Base-by-base conservation (phyloP, 108 stramenopile species). In the Chaetoceros muelleri region DNA sequence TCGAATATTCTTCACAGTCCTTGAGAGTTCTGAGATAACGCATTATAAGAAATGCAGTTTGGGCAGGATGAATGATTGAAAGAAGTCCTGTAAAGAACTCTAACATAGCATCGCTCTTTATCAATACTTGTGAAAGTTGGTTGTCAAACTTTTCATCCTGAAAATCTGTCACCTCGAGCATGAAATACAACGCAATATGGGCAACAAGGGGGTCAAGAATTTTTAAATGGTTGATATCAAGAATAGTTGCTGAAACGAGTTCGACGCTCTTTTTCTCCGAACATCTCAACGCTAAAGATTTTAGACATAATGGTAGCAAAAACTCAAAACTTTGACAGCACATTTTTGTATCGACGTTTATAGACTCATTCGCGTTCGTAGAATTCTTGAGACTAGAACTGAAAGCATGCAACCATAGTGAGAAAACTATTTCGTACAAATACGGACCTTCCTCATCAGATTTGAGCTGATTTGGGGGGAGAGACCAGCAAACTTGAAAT, bases 51-150 rank as follows among this genome's bases (percentile, higher is more conserved):
- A 69, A 49, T 34, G 60, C 46, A 55, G 70, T 57, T 31, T 93
- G 90, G 13, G 80, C 76, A 13, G 90, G 82, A 58, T 93, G 90
- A 0, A 93, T 18, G 30, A 87, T 51, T 29, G 87, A 46, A 56
- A 71, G 65, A 16, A 87, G 62, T 20, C 90, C 86, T 44, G 75
- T 58, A 19, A 88, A 30, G 55, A 88, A 93, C 28, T 93, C 90
- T 47, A 84, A 26, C 1, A 79, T 62, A 28, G 23, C 22, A 19
- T 76, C 72, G 8, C 58, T 64, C 8, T 48, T 63, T 1, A 28
- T 29, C 18, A 83, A 52, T 21, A 77, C 74, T 23, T 60, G 55
- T 0, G 57, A 29, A 13, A 88, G 48, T 40, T 40, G 8, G 13
- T 40, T 13, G 8, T 13, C 8, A 13, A 40, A 40, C 5, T 5